A percentile compares a stretch with the other conserved stretches of the same genome.
Conservation (phyloP, 306 rosid species). For the Cercis canadensis region DNA sequence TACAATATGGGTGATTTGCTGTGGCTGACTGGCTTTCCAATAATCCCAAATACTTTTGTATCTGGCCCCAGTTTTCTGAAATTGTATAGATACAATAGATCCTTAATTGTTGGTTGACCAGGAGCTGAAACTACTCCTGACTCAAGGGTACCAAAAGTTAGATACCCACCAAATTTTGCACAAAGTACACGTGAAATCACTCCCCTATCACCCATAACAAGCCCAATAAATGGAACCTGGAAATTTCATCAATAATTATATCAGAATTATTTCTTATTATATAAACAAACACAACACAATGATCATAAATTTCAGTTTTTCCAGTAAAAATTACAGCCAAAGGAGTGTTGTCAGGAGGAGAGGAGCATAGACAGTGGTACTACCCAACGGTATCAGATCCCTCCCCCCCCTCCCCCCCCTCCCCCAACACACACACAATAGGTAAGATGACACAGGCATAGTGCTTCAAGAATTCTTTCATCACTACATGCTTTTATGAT, state of each 20-base stretch:
- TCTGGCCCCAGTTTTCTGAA: constrained; percentile 69
- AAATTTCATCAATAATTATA: constrained; percentile 36
- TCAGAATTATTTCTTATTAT: constrained; percentile 10
- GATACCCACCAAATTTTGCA: constrained; percentile 90
- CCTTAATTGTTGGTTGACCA: constrained; percentile 89
- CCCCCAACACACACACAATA: not conserved
- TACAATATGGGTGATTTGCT: constrained; percentile 81
- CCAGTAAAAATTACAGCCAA: constrained; percentile 14
- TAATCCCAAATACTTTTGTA: constrained; percentile 84
- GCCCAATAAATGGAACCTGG: constrained; percentile 91
- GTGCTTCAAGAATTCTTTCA: too few species aligned
- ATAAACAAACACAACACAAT: not conserved
- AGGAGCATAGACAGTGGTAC: constrained; percentile 6
- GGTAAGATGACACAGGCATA: constrained; percentile 15
- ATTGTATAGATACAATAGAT: constrained; percentile 74
- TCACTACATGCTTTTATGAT: constrained; percentile 15
- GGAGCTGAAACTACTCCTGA: constrained; percentile 88
- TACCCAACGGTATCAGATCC: constrained; percentile 13
- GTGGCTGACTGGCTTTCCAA: constrained; percentile 93
- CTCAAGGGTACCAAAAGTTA: constrained; percentile 86
- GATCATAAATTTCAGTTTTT: constrained; percentile 22
- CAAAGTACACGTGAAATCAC: constrained; percentile 80
- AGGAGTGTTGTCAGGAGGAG: not conserved
- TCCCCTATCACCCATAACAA: constrained; percentile 96
- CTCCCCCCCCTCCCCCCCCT: too few species aligned